phyloP scores from a whole-genome alignment of 192 early-diverging fungal genomes.

The Ambispora gerdemannii region DNA sequence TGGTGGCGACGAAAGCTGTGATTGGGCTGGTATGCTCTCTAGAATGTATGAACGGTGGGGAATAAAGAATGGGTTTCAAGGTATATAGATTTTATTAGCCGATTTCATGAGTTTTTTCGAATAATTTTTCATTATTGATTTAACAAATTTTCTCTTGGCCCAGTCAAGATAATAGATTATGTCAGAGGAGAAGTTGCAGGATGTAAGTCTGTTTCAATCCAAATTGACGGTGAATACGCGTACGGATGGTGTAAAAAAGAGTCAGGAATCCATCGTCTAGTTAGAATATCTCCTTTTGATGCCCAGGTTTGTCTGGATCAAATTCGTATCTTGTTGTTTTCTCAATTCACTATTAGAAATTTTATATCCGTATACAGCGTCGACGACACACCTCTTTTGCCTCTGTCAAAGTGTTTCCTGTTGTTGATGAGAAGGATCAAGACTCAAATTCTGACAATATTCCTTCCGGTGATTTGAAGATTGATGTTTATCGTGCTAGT shows the following conservation, averaged over 20 bases:
- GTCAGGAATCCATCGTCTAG: conserved; percentile 14
- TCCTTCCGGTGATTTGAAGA: conserved; percentile 50
- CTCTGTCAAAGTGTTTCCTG: not conserved
- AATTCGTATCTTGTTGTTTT: not conserved
- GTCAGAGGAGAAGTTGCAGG: conserved; percentile 1
- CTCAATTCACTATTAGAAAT: not conserved
- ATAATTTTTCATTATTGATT: too few relatives aligned
- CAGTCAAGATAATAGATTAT: conserved; percentile 14
- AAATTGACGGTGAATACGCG: conserved; percentile 18
- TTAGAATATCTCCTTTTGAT: conserved; percentile 21
- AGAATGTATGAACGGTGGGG: conserved; percentile 20
- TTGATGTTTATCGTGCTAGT: conserved; percentile 71
- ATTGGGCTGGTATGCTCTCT: conserved; percentile 4
- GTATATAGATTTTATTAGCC: not conserved
- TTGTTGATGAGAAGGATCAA: not conserved
- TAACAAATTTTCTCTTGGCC: not conserved
- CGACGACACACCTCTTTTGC: conserved; percentile 24
- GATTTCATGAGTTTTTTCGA: too few relatives aligned
- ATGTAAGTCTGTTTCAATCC: conserved; percentile 8
- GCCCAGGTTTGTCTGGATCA: not conserved
- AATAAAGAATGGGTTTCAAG: conserved; percentile 4
- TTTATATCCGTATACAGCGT: too few relatives aligned
- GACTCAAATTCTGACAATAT: not conserved
- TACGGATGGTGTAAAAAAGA: conserved; percentile 21
- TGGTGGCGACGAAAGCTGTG: conserved; percentile 12